Evolutionary conservation across 768 basidiomycete genomes (phyloP).

Genomic region (Rhodotorula paludigena): DNA sequence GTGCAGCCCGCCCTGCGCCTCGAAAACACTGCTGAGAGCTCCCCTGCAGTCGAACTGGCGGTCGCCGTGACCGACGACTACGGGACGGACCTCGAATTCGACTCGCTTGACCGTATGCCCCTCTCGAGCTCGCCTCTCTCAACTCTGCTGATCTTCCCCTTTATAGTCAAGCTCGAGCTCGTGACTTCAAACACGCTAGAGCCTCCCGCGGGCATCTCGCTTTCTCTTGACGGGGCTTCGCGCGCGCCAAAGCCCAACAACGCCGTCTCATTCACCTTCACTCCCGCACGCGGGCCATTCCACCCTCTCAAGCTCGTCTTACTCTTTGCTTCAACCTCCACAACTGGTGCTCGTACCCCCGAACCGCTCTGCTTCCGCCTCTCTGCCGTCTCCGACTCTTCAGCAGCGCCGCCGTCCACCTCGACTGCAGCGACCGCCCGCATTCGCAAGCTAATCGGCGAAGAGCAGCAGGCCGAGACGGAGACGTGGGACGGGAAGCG

Average conservation of each 20-base stretch:
- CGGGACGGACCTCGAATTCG: constrained; percentile 26
- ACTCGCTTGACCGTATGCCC: constrained; percentile 21
- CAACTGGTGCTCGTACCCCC: neutral
- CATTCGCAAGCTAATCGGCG: neutral
- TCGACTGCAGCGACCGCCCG: neutral
- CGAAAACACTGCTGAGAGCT: too few species aligned
- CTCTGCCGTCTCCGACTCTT: neutral
- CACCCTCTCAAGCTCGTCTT: constrained; percentile 1
- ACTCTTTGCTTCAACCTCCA: neutral
- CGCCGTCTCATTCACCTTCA: constrained; percentile 15
- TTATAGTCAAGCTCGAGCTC: neutral
- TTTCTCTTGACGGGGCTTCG: neutral
- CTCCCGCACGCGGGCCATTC: constrained; percentile 13
- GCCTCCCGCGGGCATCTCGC: neutral
- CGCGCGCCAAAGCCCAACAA: neutral
- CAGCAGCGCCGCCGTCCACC: neutral
- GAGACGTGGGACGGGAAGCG: constrained; percentile 22
- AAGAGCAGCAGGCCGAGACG: neutral
- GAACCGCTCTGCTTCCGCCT: constrained; percentile 6
- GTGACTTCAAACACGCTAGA: neutral
- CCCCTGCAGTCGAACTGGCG: constrained; percentile 21
- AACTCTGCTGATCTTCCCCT: neutral
- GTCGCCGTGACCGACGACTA: constrained; percentile 35
- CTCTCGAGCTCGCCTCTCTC: too few species aligned
- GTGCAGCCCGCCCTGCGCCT: neutral